A percentile compares a stretch with the other conserved stretches of the same genome.
Evolutionary conservation across 306 rosid species (phyloP).

Genomic region (Prunus davidiana): DNA sequence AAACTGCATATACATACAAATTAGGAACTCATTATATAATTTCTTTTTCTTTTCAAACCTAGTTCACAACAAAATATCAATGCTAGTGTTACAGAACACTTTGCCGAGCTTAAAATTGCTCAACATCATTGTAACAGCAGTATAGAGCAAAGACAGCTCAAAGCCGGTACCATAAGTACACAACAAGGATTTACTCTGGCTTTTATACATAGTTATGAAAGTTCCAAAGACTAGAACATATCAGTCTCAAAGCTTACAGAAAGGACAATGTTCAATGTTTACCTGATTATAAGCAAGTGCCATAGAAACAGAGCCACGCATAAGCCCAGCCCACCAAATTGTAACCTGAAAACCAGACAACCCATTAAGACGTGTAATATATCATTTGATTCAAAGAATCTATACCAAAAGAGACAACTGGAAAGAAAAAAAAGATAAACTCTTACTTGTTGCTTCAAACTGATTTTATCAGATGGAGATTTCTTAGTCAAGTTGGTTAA

Average conservation of each 20-base stretch:
- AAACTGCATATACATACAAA: constrained; percentile 57
- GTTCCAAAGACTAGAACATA: neutral
- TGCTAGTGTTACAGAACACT: neutral
- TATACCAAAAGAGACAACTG: neutral
- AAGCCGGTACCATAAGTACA: neutral
- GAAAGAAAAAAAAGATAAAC: neutral
- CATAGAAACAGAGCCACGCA: constrained; percentile 98
- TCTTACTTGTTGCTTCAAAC: constrained; percentile 82
- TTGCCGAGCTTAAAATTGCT: neutral
- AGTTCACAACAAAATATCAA: neutral
- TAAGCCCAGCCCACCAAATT: constrained; percentile 99
- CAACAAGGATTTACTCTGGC: neutral
- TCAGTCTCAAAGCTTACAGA: neutral
- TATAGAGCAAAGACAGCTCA: neutral
- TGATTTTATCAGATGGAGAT: constrained; percentile 55
- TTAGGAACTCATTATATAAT: neutral
- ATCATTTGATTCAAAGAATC: neutral
- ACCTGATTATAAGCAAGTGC: constrained; percentile 98
- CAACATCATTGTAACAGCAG: neutral
- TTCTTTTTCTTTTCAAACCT: neutral
- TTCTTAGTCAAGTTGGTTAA: constrained; percentile 80
- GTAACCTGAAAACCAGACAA: constrained; percentile 55
- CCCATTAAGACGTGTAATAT: neutral
- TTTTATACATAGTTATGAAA: neutral
- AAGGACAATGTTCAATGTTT: constrained; percentile 18